A percentile compares a stretch with the other conserved stretches of the same genome.
Conservation (phyloP, 768 basidiomycete species). For the Gloeostereum incarnatum region DNA sequence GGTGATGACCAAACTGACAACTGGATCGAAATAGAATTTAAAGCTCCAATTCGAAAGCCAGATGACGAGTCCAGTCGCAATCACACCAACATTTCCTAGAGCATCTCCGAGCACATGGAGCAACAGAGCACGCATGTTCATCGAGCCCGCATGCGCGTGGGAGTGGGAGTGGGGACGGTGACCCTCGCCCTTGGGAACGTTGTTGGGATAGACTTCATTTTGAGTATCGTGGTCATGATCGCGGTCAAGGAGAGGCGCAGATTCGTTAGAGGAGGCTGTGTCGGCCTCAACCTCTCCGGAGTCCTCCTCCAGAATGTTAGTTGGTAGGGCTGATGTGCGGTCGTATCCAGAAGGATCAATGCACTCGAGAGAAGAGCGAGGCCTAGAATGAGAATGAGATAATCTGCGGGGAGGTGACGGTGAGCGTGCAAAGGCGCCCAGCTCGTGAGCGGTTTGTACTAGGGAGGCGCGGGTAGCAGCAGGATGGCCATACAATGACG, state of each 20-base stretch:
- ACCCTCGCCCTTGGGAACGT: too few relatives aligned
- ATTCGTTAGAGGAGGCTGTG: constrained; percentile 1
- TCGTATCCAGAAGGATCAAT: neutral
- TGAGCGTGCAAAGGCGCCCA: constrained; percentile 49
- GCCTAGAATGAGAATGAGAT: constrained; percentile 9
- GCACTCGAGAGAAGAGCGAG: constrained; percentile 15
- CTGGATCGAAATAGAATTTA: constrained; percentile 89
- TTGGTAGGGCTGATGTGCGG: too few relatives aligned
- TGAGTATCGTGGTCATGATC: too few relatives aligned
- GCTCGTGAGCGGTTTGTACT: constrained; percentile 79
- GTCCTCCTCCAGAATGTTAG: too few relatives aligned
- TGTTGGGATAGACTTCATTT: too few relatives aligned
- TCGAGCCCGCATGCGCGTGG: constrained; percentile 56
- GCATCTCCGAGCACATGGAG: constrained; percentile 96
- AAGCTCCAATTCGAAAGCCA: constrained; percentile 81
- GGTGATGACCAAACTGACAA: constrained; percentile 91
- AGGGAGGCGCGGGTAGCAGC: constrained; percentile 63
- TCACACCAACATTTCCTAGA: constrained; percentile 96
- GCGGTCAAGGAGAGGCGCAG: too few relatives aligned
- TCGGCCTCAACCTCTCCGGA: constrained; percentile 10
- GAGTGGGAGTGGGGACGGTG: constrained; percentile 14
- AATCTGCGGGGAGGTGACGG: constrained; percentile 12
- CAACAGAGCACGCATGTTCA: constrained; percentile 98
- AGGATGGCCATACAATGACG: constrained; percentile 67
- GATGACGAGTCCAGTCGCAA: constrained; percentile 89